Base-by-base conservation (phyloP, 345 rosid genomes). In the Isatis tinctoria region DNA sequence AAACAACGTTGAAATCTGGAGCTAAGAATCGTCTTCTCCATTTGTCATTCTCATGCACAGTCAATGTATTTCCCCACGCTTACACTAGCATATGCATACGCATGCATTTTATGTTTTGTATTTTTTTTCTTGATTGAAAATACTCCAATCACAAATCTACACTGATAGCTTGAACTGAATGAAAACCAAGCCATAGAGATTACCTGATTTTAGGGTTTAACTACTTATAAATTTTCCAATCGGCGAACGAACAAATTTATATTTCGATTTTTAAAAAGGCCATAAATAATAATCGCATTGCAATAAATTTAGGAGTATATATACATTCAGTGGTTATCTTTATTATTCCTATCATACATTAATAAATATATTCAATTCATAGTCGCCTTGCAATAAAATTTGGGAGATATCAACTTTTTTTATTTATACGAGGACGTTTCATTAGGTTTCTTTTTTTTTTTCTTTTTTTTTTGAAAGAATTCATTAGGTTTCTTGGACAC, bases 1-100 rank as follows among this genome's bases (percentile, higher is more conserved):
- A 45, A 52, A 83, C 49, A 75, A 80, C 82, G 82, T 89, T 83
- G 90, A 87, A 87, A 89, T 83, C 70, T 83, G 96, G 77, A 89
- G 87, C 90, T 74, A 54, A 75, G 87, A 79, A 77, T 86, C 90
- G 96, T 85, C 88, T 82, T 86, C 92, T 87, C 88, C 88, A 78
- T 83, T 89, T 87, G 92, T 87, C 92, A 83, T 86, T 84, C 87
- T 79, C 82, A 79, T 80, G 77, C 80, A 85, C 84, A 83, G 85
- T 75, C 65, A 28, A 39, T 49, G 47, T 51, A 37, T 37, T 67
- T 45, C 30, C 40, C 39, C 72, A 57, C 67, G 72, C 73, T 67
- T 37, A 58, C 60, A 43, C 48, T 14, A 33, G 39, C 61, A 22
- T n/a, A n/a, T 22, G 24, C 24, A 27, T 67, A 74, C 73, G 67